These are phyloP conservation scores for Oryza meridionalis DNA, from an alignment of 176 grass and related monocot genomes.

Conservation along the genomic window DNA sequence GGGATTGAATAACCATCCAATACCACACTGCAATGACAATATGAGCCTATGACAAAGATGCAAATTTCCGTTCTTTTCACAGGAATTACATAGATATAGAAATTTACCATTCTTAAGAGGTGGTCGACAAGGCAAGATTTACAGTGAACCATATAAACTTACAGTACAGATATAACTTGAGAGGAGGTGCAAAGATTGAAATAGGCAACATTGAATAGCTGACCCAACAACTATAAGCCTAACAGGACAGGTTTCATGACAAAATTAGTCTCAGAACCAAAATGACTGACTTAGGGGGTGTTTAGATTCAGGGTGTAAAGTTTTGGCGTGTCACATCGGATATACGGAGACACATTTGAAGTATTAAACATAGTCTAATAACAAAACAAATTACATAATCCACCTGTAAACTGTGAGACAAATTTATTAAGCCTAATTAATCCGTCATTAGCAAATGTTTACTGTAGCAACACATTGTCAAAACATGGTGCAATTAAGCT, in stretches of 20 bases:
- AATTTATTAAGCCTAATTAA: too few species aligned
- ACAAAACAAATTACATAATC: too few species aligned
- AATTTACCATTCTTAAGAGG: background rate
- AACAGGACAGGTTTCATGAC: background rate
- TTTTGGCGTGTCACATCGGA: too few species aligned
- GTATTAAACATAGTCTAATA: too few species aligned
- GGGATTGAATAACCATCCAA: background rate
- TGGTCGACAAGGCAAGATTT: background rate
- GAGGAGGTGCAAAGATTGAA: background rate
- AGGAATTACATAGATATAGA: background rate
- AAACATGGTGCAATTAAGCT: too few species aligned
- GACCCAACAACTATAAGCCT: background rate
- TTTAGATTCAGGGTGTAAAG: too few species aligned
- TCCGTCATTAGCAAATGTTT: too few species aligned
- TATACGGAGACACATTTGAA: too few species aligned
- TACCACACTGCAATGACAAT: background rate
- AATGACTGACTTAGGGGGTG: too few species aligned
- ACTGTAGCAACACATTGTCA: too few species aligned
- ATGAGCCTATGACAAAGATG: background rate
- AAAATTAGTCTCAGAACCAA: background rate
- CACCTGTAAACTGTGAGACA: too few species aligned
- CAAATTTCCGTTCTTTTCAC: background rate
- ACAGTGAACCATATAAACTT: background rate
- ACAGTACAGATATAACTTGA: background rate
- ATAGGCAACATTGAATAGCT: background rate